Conservation (phyloP, 2,329 filamentous ascomycete genomes). For the Raffaelea ambrosiae region DNA sequence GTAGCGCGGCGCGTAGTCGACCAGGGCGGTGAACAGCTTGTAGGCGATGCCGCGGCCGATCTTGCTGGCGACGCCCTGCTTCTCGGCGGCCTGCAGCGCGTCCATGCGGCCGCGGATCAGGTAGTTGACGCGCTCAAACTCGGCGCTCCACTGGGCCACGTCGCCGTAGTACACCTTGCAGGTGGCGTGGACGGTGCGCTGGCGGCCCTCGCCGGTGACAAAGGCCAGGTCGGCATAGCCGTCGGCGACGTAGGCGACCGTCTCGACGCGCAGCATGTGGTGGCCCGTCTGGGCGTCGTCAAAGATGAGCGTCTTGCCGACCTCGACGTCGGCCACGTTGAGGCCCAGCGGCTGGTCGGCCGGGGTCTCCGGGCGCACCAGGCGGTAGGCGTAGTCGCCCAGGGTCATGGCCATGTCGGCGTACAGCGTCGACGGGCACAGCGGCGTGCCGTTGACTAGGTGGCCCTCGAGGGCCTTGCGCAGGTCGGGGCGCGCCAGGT, state of each 20-base stretch:
- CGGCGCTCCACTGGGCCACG: constrained; percentile 49
- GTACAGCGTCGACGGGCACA: constrained; percentile 53
- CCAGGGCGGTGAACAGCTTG: constrained; percentile 54
- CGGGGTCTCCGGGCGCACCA: constrained; percentile 46
- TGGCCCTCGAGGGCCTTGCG: constrained; percentile 55
- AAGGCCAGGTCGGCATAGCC: constrained; percentile 49
- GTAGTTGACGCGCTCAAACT: constrained; percentile 61
- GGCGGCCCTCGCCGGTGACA: constrained; percentile 49
- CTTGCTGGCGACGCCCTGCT: constrained; percentile 57
- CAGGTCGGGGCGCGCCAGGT: constrained; percentile 55
- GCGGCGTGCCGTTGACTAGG: constrained; percentile 55
- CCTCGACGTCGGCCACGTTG: constrained; percentile 60
- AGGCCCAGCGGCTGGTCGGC: constrained; percentile 37
- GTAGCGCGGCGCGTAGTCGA: constrained; percentile 47
- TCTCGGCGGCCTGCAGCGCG: constrained; percentile 49
- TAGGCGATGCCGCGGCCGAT: constrained; percentile 69
- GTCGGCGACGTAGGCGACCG: constrained; percentile 47
- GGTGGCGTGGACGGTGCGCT: constrained; percentile 51
- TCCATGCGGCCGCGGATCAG: constrained; percentile 58
- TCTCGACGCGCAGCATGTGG: constrained; percentile 54
- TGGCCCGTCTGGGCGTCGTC: constrained; percentile 28
- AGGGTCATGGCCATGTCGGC: constrained; percentile 43
- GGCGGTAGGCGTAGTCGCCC: constrained; percentile 59
- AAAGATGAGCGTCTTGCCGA: constrained; percentile 61
- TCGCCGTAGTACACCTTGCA: constrained; percentile 56